Percentiles rank a stretch among this genome's conserved stretches.
These are phyloP conservation scores for Mycena pura DNA, from an alignment of 768 basidiomycete genomes.

Conservation along the genomic window DNA sequence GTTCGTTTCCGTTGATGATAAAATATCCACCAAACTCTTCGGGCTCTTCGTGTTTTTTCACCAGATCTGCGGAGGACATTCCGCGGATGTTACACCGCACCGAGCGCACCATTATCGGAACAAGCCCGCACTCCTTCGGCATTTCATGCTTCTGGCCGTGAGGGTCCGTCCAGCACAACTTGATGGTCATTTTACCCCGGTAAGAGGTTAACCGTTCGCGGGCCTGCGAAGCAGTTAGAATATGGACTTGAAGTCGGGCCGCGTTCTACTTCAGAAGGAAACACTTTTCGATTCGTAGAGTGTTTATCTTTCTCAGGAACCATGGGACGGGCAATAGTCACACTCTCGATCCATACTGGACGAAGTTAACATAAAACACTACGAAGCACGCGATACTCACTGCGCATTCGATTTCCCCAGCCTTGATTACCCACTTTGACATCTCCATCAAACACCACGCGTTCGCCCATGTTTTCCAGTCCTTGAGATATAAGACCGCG, in stretches of 20 bases:
- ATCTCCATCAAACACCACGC: constrained; percentile 90
- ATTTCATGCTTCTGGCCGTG: constrained; percentile 72
- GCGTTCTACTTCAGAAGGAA: constrained; percentile 80
- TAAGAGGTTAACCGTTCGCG: constrained; percentile 94
- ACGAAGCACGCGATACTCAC: constrained; percentile 56
- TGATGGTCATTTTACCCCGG: constrained; percentile 86
- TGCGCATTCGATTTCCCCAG: constrained; percentile 86
- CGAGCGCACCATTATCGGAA: constrained; percentile 98
- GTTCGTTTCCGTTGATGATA: constrained; percentile 98
- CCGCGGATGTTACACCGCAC: constrained; percentile 89
- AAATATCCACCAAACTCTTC: constrained; percentile 99
- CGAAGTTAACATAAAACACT: constrained; percentile 17
- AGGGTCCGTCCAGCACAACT: constrained; percentile 83
- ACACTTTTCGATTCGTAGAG: constrained; percentile 78
- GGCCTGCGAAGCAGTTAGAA: constrained; percentile 58
- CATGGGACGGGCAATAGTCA: constrained; percentile 84
- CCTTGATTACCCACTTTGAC: constrained; percentile 55
- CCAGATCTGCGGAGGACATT: constrained; percentile 86
- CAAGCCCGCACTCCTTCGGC: constrained; percentile 86
- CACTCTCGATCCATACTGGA: constrained; percentile 92
- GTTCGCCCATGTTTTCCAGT: constrained; percentile 84
- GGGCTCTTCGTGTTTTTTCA: constrained; percentile 91
- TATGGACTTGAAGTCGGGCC: background rate
- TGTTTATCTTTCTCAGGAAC: constrained; percentile 83
- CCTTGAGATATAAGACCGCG: constrained; percentile 80